Base-by-base conservation (phyloP, 305 asterid species). In the Lippia alba region DNA sequence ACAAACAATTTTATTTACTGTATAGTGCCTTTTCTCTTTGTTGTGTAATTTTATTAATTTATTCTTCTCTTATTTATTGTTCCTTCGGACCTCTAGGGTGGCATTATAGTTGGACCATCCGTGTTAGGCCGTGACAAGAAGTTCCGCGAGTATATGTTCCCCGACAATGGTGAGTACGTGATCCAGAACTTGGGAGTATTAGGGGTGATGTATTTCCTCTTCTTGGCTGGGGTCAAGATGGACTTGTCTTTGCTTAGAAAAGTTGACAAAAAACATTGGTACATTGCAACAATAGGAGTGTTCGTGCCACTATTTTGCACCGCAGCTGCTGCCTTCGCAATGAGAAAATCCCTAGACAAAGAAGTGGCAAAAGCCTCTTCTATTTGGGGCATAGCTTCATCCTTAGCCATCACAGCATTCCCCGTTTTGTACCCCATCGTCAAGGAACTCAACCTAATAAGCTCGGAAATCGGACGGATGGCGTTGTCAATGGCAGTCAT, bases 161-260 rank as follows among this genome's bases (percentile, higher is more conserved):
- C 96, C 0, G 90, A 83, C 7, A 80, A 73, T 14, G 84, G 86
- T 0, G 63, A 53, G 1, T 85, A 65, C 73, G 80, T 84, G 66
- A 33, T 84, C 8, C 74, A 80, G 75, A 90, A 90, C 59, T 8
- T 92, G 11, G 98, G 87, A 49, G 16, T 85, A 1, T 3, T 90
- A 1, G 98, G 96, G 0, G 88, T 88, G 75, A 81, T 89, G 87
- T 92, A 83, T 71, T 90, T 85, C 76, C 90, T 92, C 3, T 92
- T 90, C 66, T 14, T 92, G 17, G 76, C 82, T 30, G 98, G 96
- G 8, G 89, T 92, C 46, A 88, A 85, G 57, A 83, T 84, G 79
- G 96, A 92, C 68, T 14, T 85, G 1, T 15, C 46, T 8, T 50
- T 77, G 33, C 10, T 87, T 9, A 79, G 33, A 19, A 83, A 32